A percentile compares a stretch with the other conserved stretches of the same genome.
phyloP scores from a whole-genome alignment of 257 asterid genomes.

The Ilex aquifolium region DNA sequence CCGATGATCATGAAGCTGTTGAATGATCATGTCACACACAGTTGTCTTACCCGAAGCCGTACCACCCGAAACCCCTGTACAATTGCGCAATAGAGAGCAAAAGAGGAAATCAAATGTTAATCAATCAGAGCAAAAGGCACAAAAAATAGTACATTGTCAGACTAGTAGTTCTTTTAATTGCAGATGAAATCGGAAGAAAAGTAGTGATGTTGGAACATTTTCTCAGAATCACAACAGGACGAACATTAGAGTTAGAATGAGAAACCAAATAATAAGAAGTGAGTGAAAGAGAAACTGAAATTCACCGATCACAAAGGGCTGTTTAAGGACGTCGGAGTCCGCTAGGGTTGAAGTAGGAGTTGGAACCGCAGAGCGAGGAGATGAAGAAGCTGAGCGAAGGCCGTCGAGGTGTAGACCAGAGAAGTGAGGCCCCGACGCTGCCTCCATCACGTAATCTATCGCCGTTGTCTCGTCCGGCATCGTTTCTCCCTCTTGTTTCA shows the following conservation, averaged over 20 bases:
- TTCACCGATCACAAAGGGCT: slow-evolving; percentile 94
- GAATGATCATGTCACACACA: slow-evolving; percentile 97
- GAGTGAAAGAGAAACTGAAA: not conserved
- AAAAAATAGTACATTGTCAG: not conserved
- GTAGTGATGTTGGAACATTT: too few relatives aligned
- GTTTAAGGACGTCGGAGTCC: slow-evolving; percentile 47
- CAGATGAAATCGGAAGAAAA: too few relatives aligned
- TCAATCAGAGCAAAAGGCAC: not conserved
- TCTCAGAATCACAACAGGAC: too few relatives aligned
- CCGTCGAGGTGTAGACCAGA: slow-evolving; percentile 84
- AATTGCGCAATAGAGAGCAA: not conserved
- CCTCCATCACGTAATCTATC: slow-evolving; percentile 89
- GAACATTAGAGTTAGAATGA: not conserved
- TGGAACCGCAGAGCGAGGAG: slow-evolving; percentile 47
- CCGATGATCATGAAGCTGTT: slow-evolving; percentile 98
- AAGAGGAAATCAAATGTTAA: not conserved
- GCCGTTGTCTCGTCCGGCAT: slow-evolving; percentile 64
- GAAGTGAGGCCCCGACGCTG: slow-evolving; percentile 86
- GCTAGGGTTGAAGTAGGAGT: slow-evolving; percentile 26
- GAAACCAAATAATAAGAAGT: not conserved
- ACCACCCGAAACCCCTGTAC: slow-evolving; percentile 96
- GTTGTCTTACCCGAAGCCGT: slow-evolving; percentile 98
- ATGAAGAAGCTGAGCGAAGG: slow-evolving; percentile 36
- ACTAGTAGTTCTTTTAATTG: not conserved
- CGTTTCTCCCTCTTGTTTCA: not conserved